A percentile compares a stretch with the other conserved stretches of the same genome.
These are phyloP conservation scores for Spirogloea muscicola DNA, from an alignment of 139 green algal species.

Conservation along the genomic window DNA sequence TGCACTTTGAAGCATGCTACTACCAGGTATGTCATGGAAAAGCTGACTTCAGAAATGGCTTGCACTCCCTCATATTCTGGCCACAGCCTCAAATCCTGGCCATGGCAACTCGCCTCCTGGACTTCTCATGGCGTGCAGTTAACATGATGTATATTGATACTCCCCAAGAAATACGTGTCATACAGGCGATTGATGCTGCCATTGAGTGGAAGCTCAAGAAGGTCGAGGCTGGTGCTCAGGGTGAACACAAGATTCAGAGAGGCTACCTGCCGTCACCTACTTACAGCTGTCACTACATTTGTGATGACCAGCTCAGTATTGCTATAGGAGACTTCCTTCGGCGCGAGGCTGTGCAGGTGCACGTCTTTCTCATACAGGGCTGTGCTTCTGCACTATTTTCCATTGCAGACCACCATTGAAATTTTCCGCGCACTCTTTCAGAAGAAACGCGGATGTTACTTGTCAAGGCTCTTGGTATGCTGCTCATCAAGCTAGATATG, in stretches of 20 bases:
- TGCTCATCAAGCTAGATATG: too few relatives aligned
- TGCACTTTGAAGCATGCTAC: slow-evolving; percentile 95
- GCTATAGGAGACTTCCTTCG: not conserved
- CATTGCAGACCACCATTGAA: too few relatives aligned
- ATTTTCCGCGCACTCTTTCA: too few relatives aligned
- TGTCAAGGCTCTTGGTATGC: too few relatives aligned
- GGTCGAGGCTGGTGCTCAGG: slow-evolving; percentile 89
- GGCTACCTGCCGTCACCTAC: slow-evolving; percentile 83
- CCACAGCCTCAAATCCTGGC: too few relatives aligned
- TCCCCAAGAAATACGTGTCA: too few relatives aligned
- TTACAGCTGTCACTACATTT: slow-evolving; percentile 73
- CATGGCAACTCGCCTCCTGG: too few relatives aligned
- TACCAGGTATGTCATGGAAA: slow-evolving; percentile 58
- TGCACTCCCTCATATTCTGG: not conserved
- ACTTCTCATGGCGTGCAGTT: not conserved
- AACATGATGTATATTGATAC: too few relatives aligned
- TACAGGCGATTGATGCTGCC: slow-evolving; percentile 64
- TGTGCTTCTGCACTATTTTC: too few relatives aligned
- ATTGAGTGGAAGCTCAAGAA: slow-evolving; percentile 64
- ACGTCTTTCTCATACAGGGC: too few relatives aligned
- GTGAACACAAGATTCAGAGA: slow-evolving; percentile 87
- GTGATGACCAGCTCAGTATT: slow-evolving; percentile 50
- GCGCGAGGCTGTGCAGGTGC: slow-evolving; percentile 6
- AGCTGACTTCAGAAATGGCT: slow-evolving; percentile 16
- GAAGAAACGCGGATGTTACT: too few relatives aligned